These are phyloP conservation scores for Diplosphaera chodatii DNA, from an alignment of 139 green algal species.

Conservation along the genomic window DNA sequence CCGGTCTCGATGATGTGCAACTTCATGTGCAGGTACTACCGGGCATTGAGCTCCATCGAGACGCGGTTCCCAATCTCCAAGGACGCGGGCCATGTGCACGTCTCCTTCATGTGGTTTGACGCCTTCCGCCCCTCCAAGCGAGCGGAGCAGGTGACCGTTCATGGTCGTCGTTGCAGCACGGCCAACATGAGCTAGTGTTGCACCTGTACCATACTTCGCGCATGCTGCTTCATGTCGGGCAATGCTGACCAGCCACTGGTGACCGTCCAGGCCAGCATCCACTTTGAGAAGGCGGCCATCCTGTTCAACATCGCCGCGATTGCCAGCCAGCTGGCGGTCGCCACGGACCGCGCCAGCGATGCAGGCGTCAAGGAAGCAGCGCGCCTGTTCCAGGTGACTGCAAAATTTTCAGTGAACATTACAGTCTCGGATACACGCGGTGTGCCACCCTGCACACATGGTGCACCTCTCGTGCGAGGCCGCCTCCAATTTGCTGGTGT, in stretches of 20 bases:
- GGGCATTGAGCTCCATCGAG: conserved; percentile 75
- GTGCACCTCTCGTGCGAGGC: too few species aligned
- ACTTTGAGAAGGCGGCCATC: conserved; percentile 90
- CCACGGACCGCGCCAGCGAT: conserved; percentile 54
- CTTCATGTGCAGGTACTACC: conserved; percentile 66
- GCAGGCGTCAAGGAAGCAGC: conserved; percentile 69
- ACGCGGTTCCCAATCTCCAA: conserved; percentile 84
- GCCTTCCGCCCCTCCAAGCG: conserved; percentile 68
- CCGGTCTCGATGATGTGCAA: too few species aligned
- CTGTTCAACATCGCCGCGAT: conserved; percentile 87
- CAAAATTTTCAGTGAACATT: too few species aligned
- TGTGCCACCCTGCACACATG: conserved; percentile 70
- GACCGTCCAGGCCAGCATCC: conserved; percentile 80
- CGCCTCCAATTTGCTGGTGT: too few species aligned
- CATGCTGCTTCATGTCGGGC: neutral
- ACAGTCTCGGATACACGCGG: too few species aligned
- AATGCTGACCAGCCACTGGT: too few species aligned
- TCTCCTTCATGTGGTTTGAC: conserved; percentile 69
- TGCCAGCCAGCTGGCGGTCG: conserved; percentile 68
- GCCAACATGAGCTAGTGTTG: too few species aligned
- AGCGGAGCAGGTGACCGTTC: conserved; percentile 14
- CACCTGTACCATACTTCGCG: too few species aligned
- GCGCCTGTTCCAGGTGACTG: conserved; percentile 64
- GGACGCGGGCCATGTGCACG: conserved; percentile 51
- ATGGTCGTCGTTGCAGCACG: neutral